Evolutionary conservation across 2,329 filamentous ascomycete genomes (phyloP).

Genomic region (Colletotrichum kahawae): DNA sequence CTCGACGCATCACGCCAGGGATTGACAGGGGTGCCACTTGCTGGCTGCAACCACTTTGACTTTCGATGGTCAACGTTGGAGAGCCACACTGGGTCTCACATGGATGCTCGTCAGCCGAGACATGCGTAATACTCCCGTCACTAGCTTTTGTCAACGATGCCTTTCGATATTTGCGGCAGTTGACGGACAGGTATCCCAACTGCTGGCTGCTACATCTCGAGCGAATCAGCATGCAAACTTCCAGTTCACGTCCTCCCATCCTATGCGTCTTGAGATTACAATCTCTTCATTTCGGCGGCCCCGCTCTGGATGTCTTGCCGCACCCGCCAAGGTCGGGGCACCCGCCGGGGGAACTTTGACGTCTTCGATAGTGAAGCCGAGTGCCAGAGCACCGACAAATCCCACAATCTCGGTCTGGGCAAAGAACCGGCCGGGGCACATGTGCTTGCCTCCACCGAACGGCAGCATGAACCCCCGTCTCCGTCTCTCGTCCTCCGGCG

Average conservation of each 20-base stretch:
- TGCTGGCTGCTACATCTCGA: not conserved
- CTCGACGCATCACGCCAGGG: constrained; percentile 6
- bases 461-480: constrained; percentile 29
- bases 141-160: not conserved
- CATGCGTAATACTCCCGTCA: not conserved
- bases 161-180: not conserved
- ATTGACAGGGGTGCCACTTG: not conserved
- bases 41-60: constrained; percentile 15
- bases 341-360: constrained; percentile 17
- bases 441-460: constrained; percentile 36
- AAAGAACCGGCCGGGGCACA: constrained; percentile 37
- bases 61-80: not conserved
- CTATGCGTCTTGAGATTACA: constrained; percentile 20
- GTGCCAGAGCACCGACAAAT: constrained; percentile 24
- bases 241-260: constrained; percentile 30
- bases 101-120: not conserved
- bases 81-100: not conserved
- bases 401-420: constrained; percentile 33
- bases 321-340: constrained; percentile 9
- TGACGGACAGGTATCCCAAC: not conserved
- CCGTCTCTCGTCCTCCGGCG: constrained; percentile 25
- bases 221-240: constrained; percentile 11
- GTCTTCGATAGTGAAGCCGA: constrained; percentile 28
- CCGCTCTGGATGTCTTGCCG: constrained; percentile 14
- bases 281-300: constrained; percentile 2